Base-by-base conservation (phyloP, 2,329 filamentous ascomycete species). In the Stylonectria norvegica region DNA sequence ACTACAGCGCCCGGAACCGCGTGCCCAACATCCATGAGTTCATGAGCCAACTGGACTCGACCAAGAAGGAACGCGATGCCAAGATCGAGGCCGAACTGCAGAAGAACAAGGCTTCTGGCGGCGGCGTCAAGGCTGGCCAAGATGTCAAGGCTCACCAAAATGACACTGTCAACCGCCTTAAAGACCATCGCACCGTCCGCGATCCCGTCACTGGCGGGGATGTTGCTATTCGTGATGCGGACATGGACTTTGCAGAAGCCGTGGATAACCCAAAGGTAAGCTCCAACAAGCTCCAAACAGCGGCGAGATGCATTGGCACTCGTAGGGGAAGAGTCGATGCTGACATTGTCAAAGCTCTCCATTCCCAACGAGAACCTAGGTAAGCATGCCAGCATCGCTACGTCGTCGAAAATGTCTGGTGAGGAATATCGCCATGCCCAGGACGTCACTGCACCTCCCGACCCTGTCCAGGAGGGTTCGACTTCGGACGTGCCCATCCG, bases 401-500 rank as follows among this genome's bases (percentile, higher is more conserved):
- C 87, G 1, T 78, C 86, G 1, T 64, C 83, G 0, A 72, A 73
- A 1, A 87, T 94, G 61, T 81, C 82, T 1, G 79, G 83, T 19
- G 76, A 84, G 44, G 86, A 95, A 49, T 96, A 97, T 64, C 86
- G 85, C 49, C 61, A 85, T 42, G 86, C 82, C 8, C 91, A 96
- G 66, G 91, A 97, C 65, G 73, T 95, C 42, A 95, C 89, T 0
- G 87, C 91, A 1, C 91, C 91, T 2, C 91, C 91, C 1, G 90
- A 94, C 51, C 91, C 91, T 1, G 73, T 95, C 15, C 82, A 83
- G 12, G 76, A 83, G 42, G 88, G 89, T 17, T 81, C 84, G 22
- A 97, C 91, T 0, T 90, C 88, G 18, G 93, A 97, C 64, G 89
- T 97, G 2, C 93, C 93, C 3, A 95, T 97, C 43, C 86, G 90